Conservation (phyloP, 2,329 filamentous ascomycete genomes). For the Colletotrichum sojae region DNA sequence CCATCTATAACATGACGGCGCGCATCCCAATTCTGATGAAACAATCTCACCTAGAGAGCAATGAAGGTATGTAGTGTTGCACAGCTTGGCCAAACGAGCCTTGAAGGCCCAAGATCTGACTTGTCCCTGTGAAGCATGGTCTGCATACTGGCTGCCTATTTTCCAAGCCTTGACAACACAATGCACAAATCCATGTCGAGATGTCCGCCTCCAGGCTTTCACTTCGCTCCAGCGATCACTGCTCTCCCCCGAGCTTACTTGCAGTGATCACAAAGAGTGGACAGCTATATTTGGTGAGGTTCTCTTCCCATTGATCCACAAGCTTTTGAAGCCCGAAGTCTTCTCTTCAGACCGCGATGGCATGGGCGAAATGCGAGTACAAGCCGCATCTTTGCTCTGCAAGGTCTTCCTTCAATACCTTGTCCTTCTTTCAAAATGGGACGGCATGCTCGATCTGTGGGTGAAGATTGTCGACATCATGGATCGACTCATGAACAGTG, state of each 20-base stretch:
- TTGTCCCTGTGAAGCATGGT: slow-evolving; percentile 78
- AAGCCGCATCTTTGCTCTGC: slow-evolving; percentile 90
- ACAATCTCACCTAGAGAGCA: slow-evolving; percentile 91
- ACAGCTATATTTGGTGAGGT: slow-evolving; percentile 95
- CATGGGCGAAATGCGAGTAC: slow-evolving; percentile 95
- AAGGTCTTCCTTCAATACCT: slow-evolving; percentile 97
- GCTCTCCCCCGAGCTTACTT: slow-evolving; percentile 86
- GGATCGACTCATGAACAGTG: slow-evolving; percentile 96
- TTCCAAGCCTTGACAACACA: slow-evolving; percentile 90
- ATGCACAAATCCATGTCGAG: slow-evolving; percentile 93
- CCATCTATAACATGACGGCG: slow-evolving; percentile 85
- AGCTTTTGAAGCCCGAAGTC: slow-evolving; percentile 92
- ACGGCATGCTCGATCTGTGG: slow-evolving; percentile 94
- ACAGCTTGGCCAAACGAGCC: too few species aligned
- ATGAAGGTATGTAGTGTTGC: slow-evolving; percentile 71
- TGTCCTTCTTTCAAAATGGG: slow-evolving; percentile 85
- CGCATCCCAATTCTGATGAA: slow-evolving; percentile 90
- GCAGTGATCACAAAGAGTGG: slow-evolving; percentile 91
- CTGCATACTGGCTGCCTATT: slow-evolving; percentile 96
- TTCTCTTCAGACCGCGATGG: slow-evolving; percentile 91
- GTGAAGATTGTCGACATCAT: slow-evolving; percentile 92
- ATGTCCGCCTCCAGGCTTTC: slow-evolving; percentile 91
- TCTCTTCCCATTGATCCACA: slow-evolving; percentile 89
- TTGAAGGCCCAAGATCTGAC: slow-evolving; percentile 42
- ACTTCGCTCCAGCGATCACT: slow-evolving; percentile 88